These are phyloP conservation scores for Sporothrix schenckii DNA, from an alignment of 2,329 filamentous ascomycete species.

Conservation along the genomic window DNA sequence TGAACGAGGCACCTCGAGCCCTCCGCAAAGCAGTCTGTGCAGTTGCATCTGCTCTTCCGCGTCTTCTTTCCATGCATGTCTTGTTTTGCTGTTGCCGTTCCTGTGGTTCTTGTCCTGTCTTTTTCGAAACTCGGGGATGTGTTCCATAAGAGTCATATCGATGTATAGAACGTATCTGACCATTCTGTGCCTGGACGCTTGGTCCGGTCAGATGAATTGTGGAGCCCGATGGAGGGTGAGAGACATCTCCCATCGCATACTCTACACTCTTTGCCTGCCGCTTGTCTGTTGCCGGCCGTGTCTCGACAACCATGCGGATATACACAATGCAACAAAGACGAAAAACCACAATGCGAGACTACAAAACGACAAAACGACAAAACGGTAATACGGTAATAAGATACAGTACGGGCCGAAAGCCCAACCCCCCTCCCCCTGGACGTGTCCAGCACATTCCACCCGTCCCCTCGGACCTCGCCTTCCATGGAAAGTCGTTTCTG, in stretches of 20 bases:
- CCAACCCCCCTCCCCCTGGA: background rate
- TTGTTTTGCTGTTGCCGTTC: background rate
- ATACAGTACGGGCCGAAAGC: too few relatives aligned
- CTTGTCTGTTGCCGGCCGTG: constrained; percentile 12
- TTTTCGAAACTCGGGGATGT: background rate
- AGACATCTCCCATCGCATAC: too few relatives aligned
- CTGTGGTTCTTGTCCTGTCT: background rate
- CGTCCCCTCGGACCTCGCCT: constrained; percentile 17
- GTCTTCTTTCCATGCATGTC: background rate
- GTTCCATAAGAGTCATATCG: too few relatives aligned
- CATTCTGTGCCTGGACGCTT: background rate
- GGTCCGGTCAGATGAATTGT: too few relatives aligned
- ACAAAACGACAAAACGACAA: background rate
- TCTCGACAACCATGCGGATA: background rate
- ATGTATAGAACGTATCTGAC: too few relatives aligned
- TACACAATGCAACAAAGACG: too few relatives aligned
- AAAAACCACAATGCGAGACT: background rate
- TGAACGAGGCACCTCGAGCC: background rate
- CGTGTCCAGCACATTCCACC: background rate
- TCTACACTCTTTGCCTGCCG: background rate
- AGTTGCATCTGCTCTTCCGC: background rate
- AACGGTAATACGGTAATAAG: too few relatives aligned
- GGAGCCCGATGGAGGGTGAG: too few relatives aligned
- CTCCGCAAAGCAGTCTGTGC: constrained; percentile 22
- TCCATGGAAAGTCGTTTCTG: background rate